Percentiles rank a stretch among this genome's conserved stretches.
These are phyloP conservation scores for Geranium brycei DNA, from an alignment of 345 rosid species.

Conservation along the genomic window DNA sequence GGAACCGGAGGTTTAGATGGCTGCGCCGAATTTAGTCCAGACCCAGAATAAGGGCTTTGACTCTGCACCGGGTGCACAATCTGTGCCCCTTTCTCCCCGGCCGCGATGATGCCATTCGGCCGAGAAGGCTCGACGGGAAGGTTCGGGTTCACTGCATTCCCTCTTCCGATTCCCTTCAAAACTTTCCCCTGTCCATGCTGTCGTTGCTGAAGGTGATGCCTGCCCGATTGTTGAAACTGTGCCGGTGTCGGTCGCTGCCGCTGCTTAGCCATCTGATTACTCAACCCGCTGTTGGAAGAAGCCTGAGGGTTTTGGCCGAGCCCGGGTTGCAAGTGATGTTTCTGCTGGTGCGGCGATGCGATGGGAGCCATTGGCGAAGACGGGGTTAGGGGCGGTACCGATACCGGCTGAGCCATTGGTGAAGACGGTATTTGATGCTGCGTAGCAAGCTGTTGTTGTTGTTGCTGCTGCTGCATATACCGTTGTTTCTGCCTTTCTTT, in stretches of 20 bases:
- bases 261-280: slow-evolving; percentile 75
- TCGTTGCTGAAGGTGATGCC: slow-evolving; percentile 81
- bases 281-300: slow-evolving; percentile 41
- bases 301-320: slow-evolving; percentile 44
- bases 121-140: slow-evolving; percentile 51
- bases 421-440: slow-evolving; percentile 69
- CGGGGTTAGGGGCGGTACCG: slow-evolving; percentile 33
- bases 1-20: slow-evolving; percentile 41
- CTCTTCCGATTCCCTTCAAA: slow-evolving; percentile 74
- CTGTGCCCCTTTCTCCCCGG: slow-evolving; percentile 26
- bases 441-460: slow-evolving; percentile 44
- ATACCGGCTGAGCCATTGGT: slow-evolving; percentile 42
- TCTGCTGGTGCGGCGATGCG: slow-evolving; percentile 46
- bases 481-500: slow-evolving; percentile 40
- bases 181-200: slow-evolving; percentile 53
- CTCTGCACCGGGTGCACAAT: not conserved
- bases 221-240: slow-evolving; percentile 75
- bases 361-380: slow-evolving; percentile 50
- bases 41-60: slow-evolving; percentile 48
- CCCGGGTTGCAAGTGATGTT: slow-evolving; percentile 49
- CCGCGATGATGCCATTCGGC: slow-evolving; percentile 44
- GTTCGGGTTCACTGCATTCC: slow-evolving; percentile 58
- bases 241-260: slow-evolving; percentile 60
- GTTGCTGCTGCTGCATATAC: slow-evolving; percentile 18
- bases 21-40: slow-evolving; percentile 37